phyloP scores from a whole-genome alignment of 2,329 filamentous ascomycete species.

The Colletotrichum tamarilloi region DNA sequence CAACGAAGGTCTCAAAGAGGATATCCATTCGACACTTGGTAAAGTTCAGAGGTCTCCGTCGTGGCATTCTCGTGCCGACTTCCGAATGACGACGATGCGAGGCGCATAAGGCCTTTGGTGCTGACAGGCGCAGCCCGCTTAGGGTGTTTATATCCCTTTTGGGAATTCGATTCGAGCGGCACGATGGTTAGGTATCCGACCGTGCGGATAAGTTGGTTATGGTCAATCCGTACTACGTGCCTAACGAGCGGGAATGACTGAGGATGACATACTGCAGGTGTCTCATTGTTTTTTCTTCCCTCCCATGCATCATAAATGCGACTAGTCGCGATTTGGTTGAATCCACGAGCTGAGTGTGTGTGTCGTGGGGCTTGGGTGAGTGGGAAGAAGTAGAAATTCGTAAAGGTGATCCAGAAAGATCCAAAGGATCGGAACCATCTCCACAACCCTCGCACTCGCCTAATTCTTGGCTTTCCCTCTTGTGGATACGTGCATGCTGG shows the following conservation, averaged over 20 bases:
- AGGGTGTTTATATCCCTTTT: slow-evolving; percentile 29
- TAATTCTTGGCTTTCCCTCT: neutral
- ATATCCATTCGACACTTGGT: neutral
- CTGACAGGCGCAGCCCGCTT: slow-evolving; percentile 4
- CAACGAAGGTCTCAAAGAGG: neutral
- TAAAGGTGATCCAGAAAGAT: neutral
- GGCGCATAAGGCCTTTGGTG: neutral
- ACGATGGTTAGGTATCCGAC: neutral
- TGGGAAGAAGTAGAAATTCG: neutral
- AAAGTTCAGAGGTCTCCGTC: neutral
- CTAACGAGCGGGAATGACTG: neutral
- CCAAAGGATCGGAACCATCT: neutral
- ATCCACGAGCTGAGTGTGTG: neutral
- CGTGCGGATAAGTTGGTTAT: neutral
- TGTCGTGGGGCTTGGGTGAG: neutral
- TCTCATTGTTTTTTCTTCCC: neutral
- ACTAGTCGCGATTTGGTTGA: neutral
- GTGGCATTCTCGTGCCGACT: slow-evolving; percentile 13
- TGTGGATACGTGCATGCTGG: neutral
- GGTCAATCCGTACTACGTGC: neutral
- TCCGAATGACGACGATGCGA: slow-evolving; percentile 4
- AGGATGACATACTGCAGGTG: neutral
- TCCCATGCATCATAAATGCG: too few relatives aligned
- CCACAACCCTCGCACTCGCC: slow-evolving; percentile 19
- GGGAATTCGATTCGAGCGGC: slow-evolving; percentile 40